Conservation (phyloP, 495 filamentous ascomycete species). For the Acidiella bohemica region DNA sequence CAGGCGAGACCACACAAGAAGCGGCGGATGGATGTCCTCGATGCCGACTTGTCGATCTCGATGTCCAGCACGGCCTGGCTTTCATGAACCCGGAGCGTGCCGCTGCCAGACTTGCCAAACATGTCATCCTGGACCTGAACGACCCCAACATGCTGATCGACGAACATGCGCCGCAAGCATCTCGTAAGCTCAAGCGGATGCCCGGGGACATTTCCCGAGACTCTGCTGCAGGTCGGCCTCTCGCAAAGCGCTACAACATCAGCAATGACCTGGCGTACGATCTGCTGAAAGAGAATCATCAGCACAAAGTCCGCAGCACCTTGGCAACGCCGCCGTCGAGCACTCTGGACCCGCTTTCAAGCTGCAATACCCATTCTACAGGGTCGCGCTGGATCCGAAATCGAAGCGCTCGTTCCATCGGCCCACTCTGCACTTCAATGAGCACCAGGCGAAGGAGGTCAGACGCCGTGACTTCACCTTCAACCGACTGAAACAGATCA, state of each 20-base stretch:
- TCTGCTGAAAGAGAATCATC: constrained; percentile 87
- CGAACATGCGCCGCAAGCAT: constrained; percentile 33
- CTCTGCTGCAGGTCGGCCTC: constrained; percentile 41
- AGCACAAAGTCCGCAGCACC: constrained; percentile 85
- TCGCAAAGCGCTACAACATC: constrained; percentile 79
- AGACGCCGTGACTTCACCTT: constrained; percentile 39
- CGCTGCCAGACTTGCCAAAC: constrained; percentile 56
- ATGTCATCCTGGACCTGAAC: constrained; percentile 72
- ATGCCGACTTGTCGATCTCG: constrained; percentile 27
- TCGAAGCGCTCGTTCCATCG: constrained; percentile 88
- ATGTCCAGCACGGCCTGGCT: constrained; percentile 36
- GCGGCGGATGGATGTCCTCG: not conserved
- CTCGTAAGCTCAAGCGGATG: constrained; percentile 25
- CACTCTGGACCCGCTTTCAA: constrained; percentile 83
- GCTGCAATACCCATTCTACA: constrained; percentile 88
- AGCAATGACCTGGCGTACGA: constrained; percentile 95
- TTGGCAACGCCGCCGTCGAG: constrained; percentile 75
- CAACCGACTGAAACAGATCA: constrained; percentile 49
- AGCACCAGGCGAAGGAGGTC: constrained; percentile 24
- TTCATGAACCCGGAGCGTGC: constrained; percentile 48
- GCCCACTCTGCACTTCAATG: constrained; percentile 50
- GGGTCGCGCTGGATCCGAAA: constrained; percentile 60
- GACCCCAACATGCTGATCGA: constrained; percentile 79
- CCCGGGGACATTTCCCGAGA: constrained; percentile 37
- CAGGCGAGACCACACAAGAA: constrained; percentile 25